Evolutionary conservation across 2,329 filamentous ascomycete species (phyloP).

Genomic region (Calycina marina): DNA sequence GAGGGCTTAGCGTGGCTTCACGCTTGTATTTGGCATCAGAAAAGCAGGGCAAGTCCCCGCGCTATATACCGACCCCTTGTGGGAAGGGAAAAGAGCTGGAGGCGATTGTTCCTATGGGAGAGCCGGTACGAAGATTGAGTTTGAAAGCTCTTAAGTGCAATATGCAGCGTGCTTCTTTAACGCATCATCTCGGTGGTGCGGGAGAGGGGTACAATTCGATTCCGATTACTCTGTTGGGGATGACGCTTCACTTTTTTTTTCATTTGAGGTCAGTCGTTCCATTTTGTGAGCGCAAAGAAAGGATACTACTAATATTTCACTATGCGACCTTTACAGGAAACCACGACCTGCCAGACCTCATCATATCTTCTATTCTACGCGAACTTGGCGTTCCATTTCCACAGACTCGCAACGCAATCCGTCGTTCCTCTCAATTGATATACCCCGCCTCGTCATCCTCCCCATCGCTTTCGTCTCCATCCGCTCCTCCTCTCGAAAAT

Average conservation of each 20-base stretch:
- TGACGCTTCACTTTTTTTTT: slow-evolving; percentile 20
- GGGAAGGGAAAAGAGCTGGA: slow-evolving; percentile 24
- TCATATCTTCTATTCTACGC: no score
- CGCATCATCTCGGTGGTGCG: slow-evolving; percentile 12
- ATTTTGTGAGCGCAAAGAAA: slow-evolving; percentile 5
- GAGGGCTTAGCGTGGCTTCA: slow-evolving; percentile 72
- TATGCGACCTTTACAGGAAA: not conserved
- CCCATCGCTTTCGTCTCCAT: slow-evolving; percentile 2
- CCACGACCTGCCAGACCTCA: no score
- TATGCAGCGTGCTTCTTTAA: slow-evolving; percentile 60
- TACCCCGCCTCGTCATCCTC: not conserved
- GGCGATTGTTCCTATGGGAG: slow-evolving; percentile 58
- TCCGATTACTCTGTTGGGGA: slow-evolving; percentile 26
- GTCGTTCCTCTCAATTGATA: not conserved
- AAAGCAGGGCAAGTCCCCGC: slow-evolving; percentile 49
- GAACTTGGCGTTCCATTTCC: no score
- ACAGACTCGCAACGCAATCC: not conserved
- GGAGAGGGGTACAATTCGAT: slow-evolving; percentile 24
- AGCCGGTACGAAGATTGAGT: slow-evolving; percentile 91
- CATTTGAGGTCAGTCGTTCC: slow-evolving; percentile 17
- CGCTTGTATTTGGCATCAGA: slow-evolving; percentile 88
- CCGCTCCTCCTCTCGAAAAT: slow-evolving; percentile 3
- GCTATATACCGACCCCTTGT: slow-evolving; percentile 18
- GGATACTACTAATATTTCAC: slow-evolving; percentile 21
- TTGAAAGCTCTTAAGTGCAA: slow-evolving; percentile 77